Percentiles rank a stretch among this genome's conserved stretches.
Conservation (phyloP, 495 filamentous ascomycete genomes). For the Daldinia decipiens region DNA sequence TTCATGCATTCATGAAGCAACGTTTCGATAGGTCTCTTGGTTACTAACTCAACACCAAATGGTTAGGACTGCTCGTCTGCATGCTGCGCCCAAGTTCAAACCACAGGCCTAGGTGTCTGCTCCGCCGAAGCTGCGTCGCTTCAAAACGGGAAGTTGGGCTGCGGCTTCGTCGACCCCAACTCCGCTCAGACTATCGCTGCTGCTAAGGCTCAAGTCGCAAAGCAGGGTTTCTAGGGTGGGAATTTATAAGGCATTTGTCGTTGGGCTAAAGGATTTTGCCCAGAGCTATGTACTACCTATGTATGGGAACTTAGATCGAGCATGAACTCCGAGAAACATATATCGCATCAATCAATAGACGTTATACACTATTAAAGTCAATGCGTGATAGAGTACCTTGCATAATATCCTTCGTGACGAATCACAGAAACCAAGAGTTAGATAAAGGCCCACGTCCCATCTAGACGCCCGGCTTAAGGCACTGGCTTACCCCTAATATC, state of each 20-base stretch:
- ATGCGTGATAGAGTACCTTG: too few species aligned
- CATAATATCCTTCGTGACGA: too few species aligned
- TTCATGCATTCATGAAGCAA: neutral
- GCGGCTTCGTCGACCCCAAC: conserved; percentile 59
- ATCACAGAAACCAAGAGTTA: too few species aligned
- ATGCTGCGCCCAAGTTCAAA: conserved; percentile 43
- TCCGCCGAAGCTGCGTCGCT: conserved; percentile 45
- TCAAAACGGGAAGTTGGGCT: conserved; percentile 52
- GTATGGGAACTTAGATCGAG: too few species aligned
- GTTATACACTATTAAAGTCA: too few species aligned
- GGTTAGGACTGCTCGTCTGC: conserved; percentile 38
- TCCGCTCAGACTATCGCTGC: conserved; percentile 39
- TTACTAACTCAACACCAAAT: neutral
- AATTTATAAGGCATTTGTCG: neutral
- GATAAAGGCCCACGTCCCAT: too few species aligned
- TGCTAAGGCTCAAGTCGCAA: conserved; percentile 38
- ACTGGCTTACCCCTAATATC: too few species aligned
- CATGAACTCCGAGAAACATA: neutral
- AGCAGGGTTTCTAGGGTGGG: conserved; percentile 33
- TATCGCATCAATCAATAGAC: too few species aligned
- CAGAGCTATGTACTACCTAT: too few species aligned
- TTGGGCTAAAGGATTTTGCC: too few species aligned
- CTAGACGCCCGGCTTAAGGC: too few species aligned
- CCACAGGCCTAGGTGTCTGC: conserved; percentile 46
- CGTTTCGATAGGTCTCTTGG: neutral